Conservation (phyloP, 2,329 filamentous ascomycete genomes). For the Colletotrichum sp. region DNA sequence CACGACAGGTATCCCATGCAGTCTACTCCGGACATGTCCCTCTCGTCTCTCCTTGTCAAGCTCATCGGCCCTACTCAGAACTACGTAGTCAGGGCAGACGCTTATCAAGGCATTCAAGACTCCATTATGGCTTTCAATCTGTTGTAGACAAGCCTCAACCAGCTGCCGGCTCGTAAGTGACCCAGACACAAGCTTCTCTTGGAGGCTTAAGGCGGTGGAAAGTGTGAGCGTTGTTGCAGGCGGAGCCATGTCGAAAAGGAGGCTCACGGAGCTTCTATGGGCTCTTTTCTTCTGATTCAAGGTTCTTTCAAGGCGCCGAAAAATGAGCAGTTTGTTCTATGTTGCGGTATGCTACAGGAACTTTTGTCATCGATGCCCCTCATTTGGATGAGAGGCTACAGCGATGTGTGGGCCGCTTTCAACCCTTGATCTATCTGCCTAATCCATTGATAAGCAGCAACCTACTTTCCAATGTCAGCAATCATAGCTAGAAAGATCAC, state of each 20-base stretch:
- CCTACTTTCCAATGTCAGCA: not conserved
- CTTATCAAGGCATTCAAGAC: constrained; percentile 38
- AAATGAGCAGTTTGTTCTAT: not conserved
- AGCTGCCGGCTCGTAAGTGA: constrained; percentile 25
- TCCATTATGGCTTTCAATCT: constrained; percentile 27
- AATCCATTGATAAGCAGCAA: not conserved
- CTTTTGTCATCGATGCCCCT: not conserved
- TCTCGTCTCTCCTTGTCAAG: constrained; percentile 42
- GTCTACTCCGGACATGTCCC: constrained; percentile 36
- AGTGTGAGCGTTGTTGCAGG: not conserved
- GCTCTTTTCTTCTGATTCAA: not conserved
- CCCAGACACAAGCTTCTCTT: constrained; percentile 1
- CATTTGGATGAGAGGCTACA: not conserved
- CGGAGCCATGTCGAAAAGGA: not conserved
- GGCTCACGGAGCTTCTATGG: not conserved
- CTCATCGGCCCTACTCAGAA: constrained; percentile 37
- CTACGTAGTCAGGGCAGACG: constrained; percentile 37
- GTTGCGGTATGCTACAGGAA: not conserved
- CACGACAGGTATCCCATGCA: constrained; percentile 48
- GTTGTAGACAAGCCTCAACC: constrained; percentile 21
- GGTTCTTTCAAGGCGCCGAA: not conserved
- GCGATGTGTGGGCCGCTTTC: not conserved
- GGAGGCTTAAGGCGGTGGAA: constrained; percentile 5
- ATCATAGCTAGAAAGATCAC: not conserved
- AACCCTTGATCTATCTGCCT: not conserved